Evolutionary conservation across 345 rosid species (phyloP).

Genomic region (Acer negundo): DNA sequence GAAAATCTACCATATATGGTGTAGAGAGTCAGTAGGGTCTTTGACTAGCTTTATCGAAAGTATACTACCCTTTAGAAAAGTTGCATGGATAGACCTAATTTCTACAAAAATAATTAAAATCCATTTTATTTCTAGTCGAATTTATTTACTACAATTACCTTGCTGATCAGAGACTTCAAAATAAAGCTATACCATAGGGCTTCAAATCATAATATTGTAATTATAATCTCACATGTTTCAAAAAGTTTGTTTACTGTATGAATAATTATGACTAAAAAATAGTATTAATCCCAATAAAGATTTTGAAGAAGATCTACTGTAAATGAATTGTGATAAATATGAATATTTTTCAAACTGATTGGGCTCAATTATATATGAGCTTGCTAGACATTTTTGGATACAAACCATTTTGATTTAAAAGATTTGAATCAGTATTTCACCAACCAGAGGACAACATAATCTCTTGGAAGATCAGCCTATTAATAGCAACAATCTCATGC

Average conservation of each 20-base stretch:
- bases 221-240: no score
- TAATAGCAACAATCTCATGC: not conserved
- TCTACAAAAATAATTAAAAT: not conserved
- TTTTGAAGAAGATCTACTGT: not conserved
- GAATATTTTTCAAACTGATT: not conserved
- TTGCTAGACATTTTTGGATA: not conserved
- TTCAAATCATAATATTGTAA: no score
- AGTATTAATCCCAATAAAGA: not conserved
- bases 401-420: not conserved
- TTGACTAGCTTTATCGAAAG: constrained; percentile 32
- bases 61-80: constrained; percentile 12
- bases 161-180: no score
- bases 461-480: not conserved
- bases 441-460: not conserved
- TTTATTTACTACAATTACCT: no score
- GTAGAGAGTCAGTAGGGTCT: constrained; percentile 11
- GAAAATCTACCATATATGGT: not conserved
- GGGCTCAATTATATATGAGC: not conserved
- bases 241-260: no score
- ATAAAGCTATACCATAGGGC: no score
- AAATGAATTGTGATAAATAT: not conserved
- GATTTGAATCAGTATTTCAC: not conserved
- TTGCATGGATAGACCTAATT: not conserved
- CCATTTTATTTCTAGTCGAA: not conserved
- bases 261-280: no score